These are phyloP conservation scores for Argentina anserina DNA, from an alignment of 306 rosid species.

Conservation along the genomic window DNA sequence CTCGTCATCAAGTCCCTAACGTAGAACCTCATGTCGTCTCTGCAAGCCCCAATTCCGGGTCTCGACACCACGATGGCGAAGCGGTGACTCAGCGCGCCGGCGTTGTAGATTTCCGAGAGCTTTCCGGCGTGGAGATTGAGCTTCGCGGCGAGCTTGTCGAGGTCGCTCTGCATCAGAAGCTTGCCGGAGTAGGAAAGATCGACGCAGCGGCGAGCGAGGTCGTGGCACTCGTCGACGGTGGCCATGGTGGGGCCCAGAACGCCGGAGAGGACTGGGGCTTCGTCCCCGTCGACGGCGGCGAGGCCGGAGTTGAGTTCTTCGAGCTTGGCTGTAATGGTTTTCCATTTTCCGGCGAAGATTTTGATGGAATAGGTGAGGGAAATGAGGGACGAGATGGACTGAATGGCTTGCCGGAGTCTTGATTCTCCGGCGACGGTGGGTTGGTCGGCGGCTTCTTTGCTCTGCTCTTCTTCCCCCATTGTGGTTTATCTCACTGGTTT, in stretches of 20 bases:
- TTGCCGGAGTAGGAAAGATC: slow-evolving; percentile 80
- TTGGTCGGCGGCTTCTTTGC: slow-evolving; percentile 26
- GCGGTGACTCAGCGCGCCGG: slow-evolving; percentile 44
- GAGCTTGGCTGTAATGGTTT: slow-evolving; percentile 55
- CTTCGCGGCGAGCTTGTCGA: slow-evolving; percentile 55
- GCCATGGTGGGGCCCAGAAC: slow-evolving; percentile 26
- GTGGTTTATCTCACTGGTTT: slow-evolving; percentile 29
- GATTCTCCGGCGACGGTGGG: slow-evolving; percentile 17
- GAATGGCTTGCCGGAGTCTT: slow-evolving; percentile 38
- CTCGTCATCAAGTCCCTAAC: slow-evolving; percentile 65
- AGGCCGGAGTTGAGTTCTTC: slow-evolving; percentile 58
- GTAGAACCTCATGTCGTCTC: slow-evolving; percentile 83
- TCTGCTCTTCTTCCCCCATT: slow-evolving; percentile 43
- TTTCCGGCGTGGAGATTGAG: slow-evolving; percentile 50
- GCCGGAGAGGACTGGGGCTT: slow-evolving; percentile 37
- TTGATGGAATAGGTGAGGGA: slow-evolving; percentile 57
- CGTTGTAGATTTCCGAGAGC: slow-evolving; percentile 47
- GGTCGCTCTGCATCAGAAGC: slow-evolving; percentile 93
- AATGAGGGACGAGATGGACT: slow-evolving; percentile 50
- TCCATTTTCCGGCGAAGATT: slow-evolving; percentile 80
- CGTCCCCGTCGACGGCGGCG: slow-evolving; percentile 49
- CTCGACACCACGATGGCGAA: slow-evolving; percentile 65
- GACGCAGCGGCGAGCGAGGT: slow-evolving; percentile 67
- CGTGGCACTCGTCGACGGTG: slow-evolving; percentile 54
- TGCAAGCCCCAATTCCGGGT: slow-evolving; percentile 65